These are phyloP conservation scores for Populus hybrid DNA, from an alignment of 441 rosid species.

Conservation along the genomic window DNA sequence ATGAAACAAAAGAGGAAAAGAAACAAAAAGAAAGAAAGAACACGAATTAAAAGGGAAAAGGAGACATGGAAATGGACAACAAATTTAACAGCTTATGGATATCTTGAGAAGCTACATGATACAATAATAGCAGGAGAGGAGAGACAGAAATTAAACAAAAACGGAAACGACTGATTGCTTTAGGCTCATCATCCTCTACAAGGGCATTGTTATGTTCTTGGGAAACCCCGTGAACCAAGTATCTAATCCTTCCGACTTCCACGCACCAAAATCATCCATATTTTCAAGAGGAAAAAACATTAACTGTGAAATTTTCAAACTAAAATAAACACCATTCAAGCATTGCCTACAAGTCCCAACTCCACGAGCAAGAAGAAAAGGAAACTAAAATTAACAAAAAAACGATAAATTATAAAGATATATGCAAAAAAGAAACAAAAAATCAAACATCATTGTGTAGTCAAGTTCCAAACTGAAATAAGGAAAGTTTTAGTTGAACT, in stretches of 20 bases:
- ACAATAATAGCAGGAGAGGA: neutral
- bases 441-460: neutral
- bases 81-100: slow-evolving; percentile 15
- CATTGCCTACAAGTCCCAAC: neutral
- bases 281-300: neutral
- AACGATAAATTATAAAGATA: neutral
- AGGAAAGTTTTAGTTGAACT: slow-evolving; percentile 22
- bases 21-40: slow-evolving; percentile 18
- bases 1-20: neutral
- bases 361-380: neutral
- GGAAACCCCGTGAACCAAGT: neutral
- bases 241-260: slow-evolving; percentile 8
- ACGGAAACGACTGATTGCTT: neutral
- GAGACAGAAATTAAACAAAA: neutral
- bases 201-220: neutral
- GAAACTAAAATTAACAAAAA: neutral
- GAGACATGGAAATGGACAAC: slow-evolving; percentile 22
- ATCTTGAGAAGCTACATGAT: slow-evolving; percentile 7
- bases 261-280: neutral
- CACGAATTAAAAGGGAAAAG: slow-evolving; percentile 27
- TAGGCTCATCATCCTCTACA: neutral
- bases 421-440: neutral
- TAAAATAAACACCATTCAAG: neutral
- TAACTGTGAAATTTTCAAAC: neutral
- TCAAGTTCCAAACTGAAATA: slow-evolving; percentile 5